phyloP scores from a whole-genome alignment of 2,329 filamentous ascomycete species.

The Dendryphion nanum region DNA sequence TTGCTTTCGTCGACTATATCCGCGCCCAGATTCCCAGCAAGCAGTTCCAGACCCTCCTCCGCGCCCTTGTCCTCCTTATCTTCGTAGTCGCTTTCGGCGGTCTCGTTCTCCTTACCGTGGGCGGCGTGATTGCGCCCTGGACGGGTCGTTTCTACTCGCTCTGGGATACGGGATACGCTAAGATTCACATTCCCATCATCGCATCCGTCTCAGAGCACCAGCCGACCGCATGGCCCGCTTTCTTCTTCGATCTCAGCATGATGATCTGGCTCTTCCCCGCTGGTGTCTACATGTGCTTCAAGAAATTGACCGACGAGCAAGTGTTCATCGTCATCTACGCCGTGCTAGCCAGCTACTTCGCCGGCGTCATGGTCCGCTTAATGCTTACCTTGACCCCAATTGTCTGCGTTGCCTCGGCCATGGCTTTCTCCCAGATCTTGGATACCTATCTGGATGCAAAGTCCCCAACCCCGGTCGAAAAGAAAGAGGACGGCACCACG shows the following conservation, averaged over 20 bases:
- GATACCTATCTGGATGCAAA: slow-evolving; percentile 76
- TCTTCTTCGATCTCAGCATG: slow-evolving; percentile 98
- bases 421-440: slow-evolving; percentile 82
- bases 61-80: slow-evolving; percentile 69
- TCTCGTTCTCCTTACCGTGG: slow-evolving; percentile 79
- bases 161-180: slow-evolving; percentile 98
- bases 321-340: slow-evolving; percentile 97
- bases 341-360: slow-evolving; percentile 96
- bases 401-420: slow-evolving; percentile 89
- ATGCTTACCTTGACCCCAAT: slow-evolving; percentile 97
- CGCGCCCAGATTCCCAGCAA: slow-evolving; percentile 84
- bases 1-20: slow-evolving; percentile 89
- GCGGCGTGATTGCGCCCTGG: slow-evolving; percentile 95
- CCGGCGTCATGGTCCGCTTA: slow-evolving; percentile 97
- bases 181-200: slow-evolving; percentile 99
- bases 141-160: slow-evolving; percentile 98
- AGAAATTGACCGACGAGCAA: slow-evolving; percentile 88
- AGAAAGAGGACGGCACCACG: slow-evolving; percentile 45
- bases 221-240: slow-evolving; percentile 96
- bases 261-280: slow-evolving; percentile 99
- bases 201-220: slow-evolving; percentile 99
- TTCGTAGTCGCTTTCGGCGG: slow-evolving; percentile 71
- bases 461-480: slow-evolving; percentile 56
- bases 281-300: slow-evolving; percentile 97
- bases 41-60: slow-evolving; percentile 90